Conservation (phyloP, 257 asterid species). For the Capsicum baccatum region DNA sequence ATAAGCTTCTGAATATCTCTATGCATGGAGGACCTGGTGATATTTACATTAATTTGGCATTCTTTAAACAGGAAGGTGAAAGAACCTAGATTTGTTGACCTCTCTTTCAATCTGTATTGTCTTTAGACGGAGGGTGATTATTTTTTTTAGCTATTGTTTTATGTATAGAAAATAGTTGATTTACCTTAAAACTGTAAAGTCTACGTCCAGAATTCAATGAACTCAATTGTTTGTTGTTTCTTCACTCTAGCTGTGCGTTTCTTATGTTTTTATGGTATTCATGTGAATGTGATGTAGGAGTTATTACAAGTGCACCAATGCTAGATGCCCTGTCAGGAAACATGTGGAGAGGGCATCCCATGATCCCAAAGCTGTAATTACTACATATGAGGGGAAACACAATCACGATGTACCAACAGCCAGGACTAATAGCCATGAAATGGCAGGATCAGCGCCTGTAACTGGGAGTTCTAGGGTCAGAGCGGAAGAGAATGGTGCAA, state of each 20-base stretch:
- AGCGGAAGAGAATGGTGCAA: constrained; percentile 56
- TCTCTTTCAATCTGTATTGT: background rate
- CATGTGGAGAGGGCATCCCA: constrained; percentile 98
- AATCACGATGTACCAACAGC: constrained; percentile 88
- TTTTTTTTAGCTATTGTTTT: background rate
- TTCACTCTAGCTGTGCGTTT: background rate
- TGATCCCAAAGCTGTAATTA: constrained; percentile 94
- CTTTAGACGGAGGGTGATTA: background rate
- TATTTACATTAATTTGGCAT: background rate
- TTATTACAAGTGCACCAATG: constrained; percentile 90
- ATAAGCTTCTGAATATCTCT: background rate
- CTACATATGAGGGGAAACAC: constrained; percentile 97
- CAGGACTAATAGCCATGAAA: constrained; percentile 71
- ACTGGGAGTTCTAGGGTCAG: constrained; percentile 50
- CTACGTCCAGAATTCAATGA: constrained; percentile 1
- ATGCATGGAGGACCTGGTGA: background rate
- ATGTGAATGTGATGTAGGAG: constrained; percentile 64
- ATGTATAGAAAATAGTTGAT: background rate
- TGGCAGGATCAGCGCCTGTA: constrained; percentile 47
- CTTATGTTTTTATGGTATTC: background rate
- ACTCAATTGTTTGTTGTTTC: background rate
- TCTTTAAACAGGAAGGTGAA: background rate
- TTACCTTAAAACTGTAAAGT: background rate
- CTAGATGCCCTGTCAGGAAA: constrained; percentile 94
- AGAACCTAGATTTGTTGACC: background rate